Evolutionary conservation across 768 basidiomycete genomes (phyloP).

Genomic region (Naganishia vaughanmartiniae): DNA sequence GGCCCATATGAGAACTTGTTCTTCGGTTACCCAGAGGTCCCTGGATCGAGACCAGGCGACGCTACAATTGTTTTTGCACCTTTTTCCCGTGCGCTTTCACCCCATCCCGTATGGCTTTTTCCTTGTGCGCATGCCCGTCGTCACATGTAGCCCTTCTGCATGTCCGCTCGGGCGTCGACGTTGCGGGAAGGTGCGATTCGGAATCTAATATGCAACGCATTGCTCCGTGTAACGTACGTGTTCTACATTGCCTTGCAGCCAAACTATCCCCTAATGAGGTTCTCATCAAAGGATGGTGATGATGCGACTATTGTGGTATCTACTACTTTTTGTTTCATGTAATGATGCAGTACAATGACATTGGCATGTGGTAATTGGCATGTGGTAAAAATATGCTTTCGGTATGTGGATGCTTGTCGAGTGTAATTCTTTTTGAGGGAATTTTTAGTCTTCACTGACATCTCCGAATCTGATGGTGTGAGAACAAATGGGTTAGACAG

Average conservation of each 20-base stretch:
- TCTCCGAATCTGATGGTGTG: constrained; percentile 42
- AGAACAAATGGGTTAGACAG: constrained; percentile 3
- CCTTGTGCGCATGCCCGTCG: not conserved
- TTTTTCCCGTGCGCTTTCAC: not conserved
- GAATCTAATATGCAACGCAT: too few relatives aligned
- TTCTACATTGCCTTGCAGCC: too few relatives aligned
- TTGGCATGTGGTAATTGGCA: not conserved
- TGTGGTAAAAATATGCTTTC: not conserved
- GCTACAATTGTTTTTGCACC: constrained; percentile 11
- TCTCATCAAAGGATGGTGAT: not conserved
- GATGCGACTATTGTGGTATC: not conserved
- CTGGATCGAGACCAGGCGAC: constrained; percentile 28
- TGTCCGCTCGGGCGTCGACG: too few relatives aligned
- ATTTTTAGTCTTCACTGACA: constrained; percentile 49
- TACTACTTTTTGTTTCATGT: not conserved
- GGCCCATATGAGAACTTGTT: constrained; percentile 19
- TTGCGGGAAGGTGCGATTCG: too few relatives aligned
- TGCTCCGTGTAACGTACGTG: too few relatives aligned
- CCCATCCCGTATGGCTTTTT: not conserved
- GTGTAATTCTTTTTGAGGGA: not conserved
- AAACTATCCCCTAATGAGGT: not conserved
- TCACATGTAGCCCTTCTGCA: too few relatives aligned
- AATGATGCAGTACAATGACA: not conserved
- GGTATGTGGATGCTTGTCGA: not conserved
- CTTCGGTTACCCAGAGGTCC: constrained; percentile 23